Conservation (phyloP, 345 rosid species). For the Euphorbia tirucalli region DNA sequence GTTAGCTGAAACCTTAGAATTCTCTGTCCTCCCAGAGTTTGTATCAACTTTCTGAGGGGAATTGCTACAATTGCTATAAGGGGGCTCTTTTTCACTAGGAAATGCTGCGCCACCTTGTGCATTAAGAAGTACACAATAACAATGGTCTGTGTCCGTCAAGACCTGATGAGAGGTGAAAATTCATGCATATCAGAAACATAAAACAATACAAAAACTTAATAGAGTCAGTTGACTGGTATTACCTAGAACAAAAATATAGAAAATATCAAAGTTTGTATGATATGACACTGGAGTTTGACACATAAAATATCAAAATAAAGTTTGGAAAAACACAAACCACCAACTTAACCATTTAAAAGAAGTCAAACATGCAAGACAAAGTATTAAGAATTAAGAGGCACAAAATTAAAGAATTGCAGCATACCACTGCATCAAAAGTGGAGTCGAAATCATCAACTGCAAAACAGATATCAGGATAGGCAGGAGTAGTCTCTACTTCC, state of each 20-base stretch:
- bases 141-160: slow-evolving; percentile 78
- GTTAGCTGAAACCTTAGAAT: slow-evolving; percentile 60
- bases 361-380: not conserved
- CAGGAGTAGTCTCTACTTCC: slow-evolving; percentile 94
- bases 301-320: not conserved
- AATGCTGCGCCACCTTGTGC: slow-evolving; percentile 94
- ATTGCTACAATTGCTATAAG: slow-evolving; percentile 46
- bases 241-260: not conserved
- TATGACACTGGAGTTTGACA: not conserved
- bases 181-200: not conserved
- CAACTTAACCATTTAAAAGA: not conserved
- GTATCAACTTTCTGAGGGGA: slow-evolving; percentile 31
- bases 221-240: not conserved
- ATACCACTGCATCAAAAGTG: slow-evolving; percentile 95
- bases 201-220: not conserved
- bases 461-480: slow-evolving; percentile 95
- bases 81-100: slow-evolving; percentile 51
- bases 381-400: not conserved
- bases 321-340: not conserved
- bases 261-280: not conserved
- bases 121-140: slow-evolving; percentile 93
- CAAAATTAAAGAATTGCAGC: not conserved
- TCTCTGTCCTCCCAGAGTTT: slow-evolving; percentile 39
- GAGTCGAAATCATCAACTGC: slow-evolving; percentile 97
- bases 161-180: slow-evolving; percentile 41